Conservation (phyloP, 768 basidiomycete genomes). For the Symmetrospora coprosmae region DNA sequence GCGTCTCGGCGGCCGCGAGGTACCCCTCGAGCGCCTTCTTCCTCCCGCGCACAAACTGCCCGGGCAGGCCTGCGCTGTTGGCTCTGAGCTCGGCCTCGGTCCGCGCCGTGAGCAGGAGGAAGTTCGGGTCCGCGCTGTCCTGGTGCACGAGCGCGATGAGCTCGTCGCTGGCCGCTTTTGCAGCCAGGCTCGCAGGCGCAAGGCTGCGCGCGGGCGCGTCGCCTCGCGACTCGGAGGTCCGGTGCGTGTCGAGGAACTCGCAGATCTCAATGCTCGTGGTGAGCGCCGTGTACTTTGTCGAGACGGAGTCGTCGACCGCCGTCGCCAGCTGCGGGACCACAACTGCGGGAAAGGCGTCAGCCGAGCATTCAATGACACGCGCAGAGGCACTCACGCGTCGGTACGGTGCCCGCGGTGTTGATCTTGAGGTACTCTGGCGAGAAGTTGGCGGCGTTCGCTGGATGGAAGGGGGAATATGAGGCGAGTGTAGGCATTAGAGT, state of each 20-base stretch:
- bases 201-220: conserved; percentile 9
- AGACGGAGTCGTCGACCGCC: conserved; percentile 9
- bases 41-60: conserved; percentile 10
- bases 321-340: conserved; percentile 17
- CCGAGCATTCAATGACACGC: neutral
- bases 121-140: conserved; percentile 2
- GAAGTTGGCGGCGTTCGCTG: conserved; percentile 19
- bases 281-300: conserved; percentile 12
- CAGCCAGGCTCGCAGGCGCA: neutral
- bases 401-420: conserved; percentile 16
- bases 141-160: conserved; percentile 6
- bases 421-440: conserved; percentile 18
- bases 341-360: neutral
- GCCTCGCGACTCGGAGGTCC: neutral
- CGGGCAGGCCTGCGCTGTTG: neutral
- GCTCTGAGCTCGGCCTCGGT: neutral
- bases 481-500: neutral
- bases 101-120: neutral
- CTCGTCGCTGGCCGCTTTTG: conserved; percentile 10
- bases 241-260: neutral
- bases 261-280: neutral
- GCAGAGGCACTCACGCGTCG: conserved; percentile 1
- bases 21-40: conserved; percentile 9
- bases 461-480: neutral
- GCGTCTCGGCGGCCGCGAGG: neutral